Conservation (phyloP, 1,284 basidiomycete genomes). For the Melanopsichium pennsylvanicum region DNA sequence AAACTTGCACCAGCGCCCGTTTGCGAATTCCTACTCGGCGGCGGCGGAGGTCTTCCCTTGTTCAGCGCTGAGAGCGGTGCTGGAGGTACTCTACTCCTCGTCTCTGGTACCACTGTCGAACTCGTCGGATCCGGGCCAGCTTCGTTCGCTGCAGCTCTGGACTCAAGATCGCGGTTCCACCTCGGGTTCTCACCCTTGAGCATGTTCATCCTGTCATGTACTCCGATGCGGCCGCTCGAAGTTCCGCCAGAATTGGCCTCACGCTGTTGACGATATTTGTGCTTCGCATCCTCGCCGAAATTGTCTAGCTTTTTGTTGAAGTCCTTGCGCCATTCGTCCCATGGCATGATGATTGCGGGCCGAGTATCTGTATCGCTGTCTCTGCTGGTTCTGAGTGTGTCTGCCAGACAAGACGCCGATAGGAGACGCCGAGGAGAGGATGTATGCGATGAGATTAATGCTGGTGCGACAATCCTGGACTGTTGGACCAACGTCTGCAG, state of each 20-base stretch:
- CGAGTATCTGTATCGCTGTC: neutral
- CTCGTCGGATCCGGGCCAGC: slow-evolving; percentile 6
- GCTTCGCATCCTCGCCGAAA: slow-evolving; percentile 44
- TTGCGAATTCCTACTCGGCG: slow-evolving; percentile 19
- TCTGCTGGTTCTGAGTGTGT: neutral
- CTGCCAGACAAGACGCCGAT: slow-evolving; percentile 4
- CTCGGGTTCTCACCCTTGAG: slow-evolving; percentile 37
- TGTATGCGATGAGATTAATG: neutral
- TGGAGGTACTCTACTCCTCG: slow-evolving; percentile 26
- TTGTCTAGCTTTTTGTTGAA: slow-evolving; percentile 51
- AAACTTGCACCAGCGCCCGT: neutral
- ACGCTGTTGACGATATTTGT: slow-evolving; percentile 36
- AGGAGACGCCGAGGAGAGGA: too few species aligned
- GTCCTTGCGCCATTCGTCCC: slow-evolving; percentile 41
- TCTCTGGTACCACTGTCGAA: slow-evolving; percentile 31
- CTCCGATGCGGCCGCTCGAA: slow-evolving; percentile 7
- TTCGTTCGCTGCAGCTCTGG: slow-evolving; percentile 4
- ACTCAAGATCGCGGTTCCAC: slow-evolving; percentile 36
- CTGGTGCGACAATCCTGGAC: too few species aligned
- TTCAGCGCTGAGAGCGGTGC: slow-evolving; percentile 12
- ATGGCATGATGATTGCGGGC: slow-evolving; percentile 33
- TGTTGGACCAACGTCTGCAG: too few species aligned
- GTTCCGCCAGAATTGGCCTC: slow-evolving; percentile 33
- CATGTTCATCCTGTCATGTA: slow-evolving; percentile 48
- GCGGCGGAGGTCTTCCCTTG: slow-evolving; percentile 32